Base-by-base conservation (phyloP, 2,329 filamentous ascomycete species). In the Penicillium italicum region DNA sequence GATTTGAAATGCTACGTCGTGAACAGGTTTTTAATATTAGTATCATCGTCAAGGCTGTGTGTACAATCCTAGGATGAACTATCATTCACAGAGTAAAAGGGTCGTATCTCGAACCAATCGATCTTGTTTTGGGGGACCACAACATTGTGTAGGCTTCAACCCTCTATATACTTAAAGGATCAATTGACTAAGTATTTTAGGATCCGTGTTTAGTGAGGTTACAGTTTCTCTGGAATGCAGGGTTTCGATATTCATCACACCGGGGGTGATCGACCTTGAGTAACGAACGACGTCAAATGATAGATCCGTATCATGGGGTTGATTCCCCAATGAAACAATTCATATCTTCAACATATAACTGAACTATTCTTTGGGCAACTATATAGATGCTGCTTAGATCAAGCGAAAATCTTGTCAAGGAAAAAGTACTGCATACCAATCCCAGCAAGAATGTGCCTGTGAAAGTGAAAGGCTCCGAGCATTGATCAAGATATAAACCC, bases 191-290 rank as follows among this genome's bases (percentile, higher is more conserved):
- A 14, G 5, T 8, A 31, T 30, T 7, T 26, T 50, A 12, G 20
- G 26, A 12, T 26, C 14, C 22, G 10, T 45, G 2, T 33, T 42
- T 45, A 20, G 8, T n/a, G 28, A 41, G 28, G 36, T 53, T 53
- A 18, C 50, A 30, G 28, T 53, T 18, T 28, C 37, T 18, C 30
- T 33, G 50, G 50, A 53, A 53, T 53, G 50, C 6, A 53, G 50
- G 50, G 36, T 16, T 37, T 22, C n/a, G 22, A 26, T 28, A 53
- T 26, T 18, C 7, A n/a, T 46, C 42, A 28, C 2, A 7, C 24
- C 33, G 6, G 18, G 16, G 18, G 16, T 50, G 33, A 52, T 38
- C 33, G 42, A 45, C 22, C 18, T 47, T 16, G 10, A 30, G 24
- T 22, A 20, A 28, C 30, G 5, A 34, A 28, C 38, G 5, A 12